These are phyloP conservation scores for Yarrowia keelungensis DNA, from an alignment of 805 yeast genomes.

Conservation along the genomic window DNA sequence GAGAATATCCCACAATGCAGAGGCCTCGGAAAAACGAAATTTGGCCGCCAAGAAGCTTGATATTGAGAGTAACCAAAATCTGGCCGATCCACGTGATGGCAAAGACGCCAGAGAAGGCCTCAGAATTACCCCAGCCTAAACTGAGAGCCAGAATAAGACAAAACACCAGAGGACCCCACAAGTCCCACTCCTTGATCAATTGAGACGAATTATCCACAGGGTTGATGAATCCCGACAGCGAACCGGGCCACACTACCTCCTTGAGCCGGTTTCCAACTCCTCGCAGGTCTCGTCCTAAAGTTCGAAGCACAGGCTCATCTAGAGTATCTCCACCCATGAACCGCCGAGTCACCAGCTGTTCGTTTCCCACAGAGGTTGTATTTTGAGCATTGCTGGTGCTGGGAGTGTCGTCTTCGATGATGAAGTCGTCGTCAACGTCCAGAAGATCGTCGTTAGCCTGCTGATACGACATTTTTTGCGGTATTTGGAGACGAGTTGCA, in stretches of 20 bases:
- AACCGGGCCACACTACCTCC: slow-evolving; percentile 54
- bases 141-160: slow-evolving; percentile 64
- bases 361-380: slow-evolving; percentile 45
- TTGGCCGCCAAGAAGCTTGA: slow-evolving; percentile 66
- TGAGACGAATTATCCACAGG: slow-evolving; percentile 31
- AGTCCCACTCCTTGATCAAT: slow-evolving; percentile 48
- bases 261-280: slow-evolving; percentile 55
- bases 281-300: slow-evolving; percentile 58
- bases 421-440: slow-evolving; percentile 36
- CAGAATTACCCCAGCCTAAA: slow-evolving; percentile 52
- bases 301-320: slow-evolving; percentile 70
- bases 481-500: slow-evolving; percentile 6
- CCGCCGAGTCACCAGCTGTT: slow-evolving; percentile 55
- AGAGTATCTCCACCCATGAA: slow-evolving; percentile 73
- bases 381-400: neutral
- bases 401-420: slow-evolving; percentile 31
- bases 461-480: slow-evolving; percentile 35
- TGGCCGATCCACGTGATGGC: slow-evolving; percentile 69
- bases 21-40: slow-evolving; percentile 72
- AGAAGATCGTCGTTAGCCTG: slow-evolving; percentile 34
- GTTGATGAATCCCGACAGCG: slow-evolving; percentile 43
- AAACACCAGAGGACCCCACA: slow-evolving; percentile 74
- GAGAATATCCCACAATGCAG: slow-evolving; percentile 72
- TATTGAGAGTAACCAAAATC: slow-evolving; percentile 66
- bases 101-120: slow-evolving; percentile 64